Evolutionary conservation across 257 asterid genomes (phyloP).

Genomic region (Primulina tabacum): DNA sequence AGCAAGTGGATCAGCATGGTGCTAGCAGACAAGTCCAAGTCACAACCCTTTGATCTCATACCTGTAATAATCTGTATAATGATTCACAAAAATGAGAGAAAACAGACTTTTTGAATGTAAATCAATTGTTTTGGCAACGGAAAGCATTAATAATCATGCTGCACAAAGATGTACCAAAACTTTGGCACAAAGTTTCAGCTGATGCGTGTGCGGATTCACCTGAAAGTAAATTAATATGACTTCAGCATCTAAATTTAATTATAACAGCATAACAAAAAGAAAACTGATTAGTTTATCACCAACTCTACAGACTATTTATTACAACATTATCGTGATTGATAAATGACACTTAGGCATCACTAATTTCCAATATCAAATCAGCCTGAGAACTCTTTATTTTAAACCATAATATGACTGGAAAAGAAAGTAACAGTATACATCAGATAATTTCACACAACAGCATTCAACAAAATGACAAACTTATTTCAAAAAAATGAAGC

Average conservation of each 20-base stretch:
- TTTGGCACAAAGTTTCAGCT: conserved; percentile 92
- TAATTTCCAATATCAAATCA: background rate
- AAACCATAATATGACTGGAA: background rate
- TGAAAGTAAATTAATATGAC: conserved; percentile 34
- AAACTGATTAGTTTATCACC: conserved; percentile 15
- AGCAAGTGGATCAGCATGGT: conserved; percentile 75
- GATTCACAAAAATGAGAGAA: conserved; percentile 33
- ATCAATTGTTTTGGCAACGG: background rate
- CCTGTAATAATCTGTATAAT: conserved; percentile 43
- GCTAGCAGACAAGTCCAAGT: conserved; percentile 72
- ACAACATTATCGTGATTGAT: background rate
- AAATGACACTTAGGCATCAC: background rate
- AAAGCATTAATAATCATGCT: conserved; percentile 21
- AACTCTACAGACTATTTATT: conserved; percentile 10
- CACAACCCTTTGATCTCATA: conserved; percentile 72
- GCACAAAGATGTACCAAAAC: conserved; percentile 64
- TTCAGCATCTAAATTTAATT: conserved; percentile 27
- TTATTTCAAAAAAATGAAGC: too few relatives aligned
- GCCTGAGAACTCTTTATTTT: background rate
- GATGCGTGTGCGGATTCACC: conserved; percentile 99
- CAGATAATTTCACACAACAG: conserved; percentile 9
- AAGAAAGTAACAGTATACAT: conserved; percentile 2
- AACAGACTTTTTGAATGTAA: background rate
- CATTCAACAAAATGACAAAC: conserved; percentile 7
- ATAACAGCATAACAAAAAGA: conserved; percentile 8